These are phyloP conservation scores for Erysimum pusillum DNA, from an alignment of 441 rosid genomes.

Conservation along the genomic window DNA sequence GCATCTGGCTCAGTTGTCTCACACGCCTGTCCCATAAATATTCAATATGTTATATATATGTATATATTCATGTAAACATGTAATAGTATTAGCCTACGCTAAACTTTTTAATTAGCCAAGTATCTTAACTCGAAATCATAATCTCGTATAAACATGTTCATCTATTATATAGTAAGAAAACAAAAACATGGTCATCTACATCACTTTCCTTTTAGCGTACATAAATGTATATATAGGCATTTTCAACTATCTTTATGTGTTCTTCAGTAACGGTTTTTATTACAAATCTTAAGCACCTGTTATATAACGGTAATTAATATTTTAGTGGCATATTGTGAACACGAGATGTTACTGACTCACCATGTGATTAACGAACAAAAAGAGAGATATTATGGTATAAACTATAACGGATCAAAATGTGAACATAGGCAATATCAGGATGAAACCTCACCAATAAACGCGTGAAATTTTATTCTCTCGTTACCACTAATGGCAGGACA, in stretches of 20 bases:
- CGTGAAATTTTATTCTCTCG: slow-evolving; percentile 34
- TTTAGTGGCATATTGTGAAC: slow-evolving; percentile 37
- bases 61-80: not conserved
- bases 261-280: slow-evolving; percentile 23
- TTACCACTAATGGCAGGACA: slow-evolving; percentile 29
- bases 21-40: slow-evolving; percentile 61
- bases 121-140: not conserved
- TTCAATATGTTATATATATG: slow-evolving; percentile 9
- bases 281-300: slow-evolving; percentile 23
- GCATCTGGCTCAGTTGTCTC: slow-evolving; percentile 83
- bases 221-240: slow-evolving; percentile 8
- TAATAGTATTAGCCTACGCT: not conserved
- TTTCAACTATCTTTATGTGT: slow-evolving; percentile 11
- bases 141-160: slow-evolving; percentile 8
- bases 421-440: slow-evolving; percentile 31
- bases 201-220: not conserved
- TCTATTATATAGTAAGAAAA: slow-evolving; percentile 7
- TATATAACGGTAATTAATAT: slow-evolving; percentile 30
- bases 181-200: not conserved
- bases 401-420: slow-evolving; percentile 37
- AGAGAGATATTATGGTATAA: slow-evolving; percentile 3
- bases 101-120: not conserved
- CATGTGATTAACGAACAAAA: slow-evolving; percentile 30
- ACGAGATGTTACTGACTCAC: slow-evolving; percentile 29
- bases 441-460: slow-evolving; percentile 31